Percentiles rank a stretch among this genome's conserved stretches.
Conservation (phyloP, 1,284 basidiomycete genomes). For the Austroboletus novae-zelandiae region DNA sequence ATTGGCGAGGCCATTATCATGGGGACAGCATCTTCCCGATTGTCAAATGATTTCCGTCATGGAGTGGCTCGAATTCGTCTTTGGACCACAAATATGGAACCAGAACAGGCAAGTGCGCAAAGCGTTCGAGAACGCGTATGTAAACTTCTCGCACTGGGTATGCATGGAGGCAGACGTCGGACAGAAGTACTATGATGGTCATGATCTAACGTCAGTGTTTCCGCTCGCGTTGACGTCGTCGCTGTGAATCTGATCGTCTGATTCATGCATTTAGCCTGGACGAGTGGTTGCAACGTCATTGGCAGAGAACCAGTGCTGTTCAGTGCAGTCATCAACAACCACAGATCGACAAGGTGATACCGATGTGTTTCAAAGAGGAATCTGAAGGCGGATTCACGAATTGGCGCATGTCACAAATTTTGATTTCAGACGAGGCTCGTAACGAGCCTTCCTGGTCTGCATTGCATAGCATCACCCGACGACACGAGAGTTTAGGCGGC, state of each 20-base stretch:
- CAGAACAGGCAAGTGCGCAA: neutral
- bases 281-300: slow-evolving; percentile 8
- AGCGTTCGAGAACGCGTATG: slow-evolving; percentile 4
- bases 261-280: neutral
- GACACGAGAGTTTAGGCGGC: neutral
- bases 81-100: slow-evolving; percentile 3
- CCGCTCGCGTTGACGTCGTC: neutral
- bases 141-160: slow-evolving; percentile 17
- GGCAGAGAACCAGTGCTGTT: slow-evolving; percentile 13
- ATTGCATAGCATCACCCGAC: neutral
- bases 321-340: slow-evolving; percentile 12
- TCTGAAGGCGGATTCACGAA: no score
- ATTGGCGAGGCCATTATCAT: neutral
- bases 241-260: neutral
- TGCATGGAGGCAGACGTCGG: slow-evolving; percentile 7
- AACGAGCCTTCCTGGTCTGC: neutral
- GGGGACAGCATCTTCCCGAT: slow-evolving; percentile 1
- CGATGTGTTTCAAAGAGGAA: slow-evolving; percentile 12
- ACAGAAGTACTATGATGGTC: neutral
- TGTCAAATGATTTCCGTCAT: slow-evolving; percentile 6
- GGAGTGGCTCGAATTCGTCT: slow-evolving; percentile 10
- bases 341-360: slow-evolving; percentile 6
- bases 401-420: slow-evolving; percentile 6
- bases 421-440: slow-evolving; percentile 10
- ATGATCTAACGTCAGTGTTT: slow-evolving; percentile 3